Base-by-base conservation (phyloP, 495 filamentous ascomycete species). In the Penicillium ochrochloron region DNA sequence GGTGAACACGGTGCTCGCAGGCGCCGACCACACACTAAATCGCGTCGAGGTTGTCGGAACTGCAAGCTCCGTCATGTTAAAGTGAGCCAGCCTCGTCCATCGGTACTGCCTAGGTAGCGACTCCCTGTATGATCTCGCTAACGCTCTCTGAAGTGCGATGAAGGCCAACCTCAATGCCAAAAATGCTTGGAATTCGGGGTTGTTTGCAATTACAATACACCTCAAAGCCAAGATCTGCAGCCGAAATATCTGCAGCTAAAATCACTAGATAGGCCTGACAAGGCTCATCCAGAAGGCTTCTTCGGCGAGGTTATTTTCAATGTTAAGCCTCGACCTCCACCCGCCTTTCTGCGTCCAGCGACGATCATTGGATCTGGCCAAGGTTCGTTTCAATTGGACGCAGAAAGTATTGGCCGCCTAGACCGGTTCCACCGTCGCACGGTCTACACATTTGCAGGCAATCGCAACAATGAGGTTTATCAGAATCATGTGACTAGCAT, bases 21-120 rank as follows among this genome's bases (percentile, higher is more conserved):
- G 19, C 70, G 70, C 50, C 66, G 70, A 17, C 42, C 51, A 12
- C 73, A 76, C 48, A 72, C 66, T 41, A 74, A 76, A 46, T 80
- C 79, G 10, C 68, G 75, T 56, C 66, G 57, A 25, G 79, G 78
- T 25, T 81, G 79, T 61, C 69, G 76, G 23, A 79, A 80, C 53
- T 80, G 78, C 64, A 81, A 80, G 64, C 73, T 81, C 48, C 70
- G 78, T 23, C 76, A 70, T 39, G 67, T 80, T 57, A 81, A 80
- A 65, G 78, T 81, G 65, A 48, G 74, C 17, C 42, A 48, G 74
- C 17, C 42, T 19, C 7, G 42, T 44, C n/a, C n/a, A 23, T 37
- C 12, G 23, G 1, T 2, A 27, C 44, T 8, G 14, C 21, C 19
- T 48, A n/a, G n/a, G n/a, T n/a, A 0, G 34, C 35, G 29, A 9